Conservation (phyloP, 2,329 filamentous ascomycete genomes). For the Claviceps africana region DNA sequence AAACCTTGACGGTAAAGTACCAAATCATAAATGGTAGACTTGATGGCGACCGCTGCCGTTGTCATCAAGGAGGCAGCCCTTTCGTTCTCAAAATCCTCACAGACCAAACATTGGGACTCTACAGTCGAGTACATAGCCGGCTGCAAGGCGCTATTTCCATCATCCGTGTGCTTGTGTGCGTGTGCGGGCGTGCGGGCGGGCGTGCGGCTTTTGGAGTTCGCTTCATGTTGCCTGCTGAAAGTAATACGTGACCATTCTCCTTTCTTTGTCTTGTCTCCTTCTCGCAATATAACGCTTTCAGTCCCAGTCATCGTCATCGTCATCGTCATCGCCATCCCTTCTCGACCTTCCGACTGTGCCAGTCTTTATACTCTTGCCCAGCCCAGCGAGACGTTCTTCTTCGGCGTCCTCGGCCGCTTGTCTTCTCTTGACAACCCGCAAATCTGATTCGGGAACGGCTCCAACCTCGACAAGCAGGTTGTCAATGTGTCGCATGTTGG, state of each 20-base stretch:
- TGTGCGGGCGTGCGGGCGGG: background rate
- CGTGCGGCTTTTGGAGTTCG: background rate
- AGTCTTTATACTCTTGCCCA: constrained; percentile 34
- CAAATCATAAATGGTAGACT: background rate
- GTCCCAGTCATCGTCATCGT: constrained; percentile 39
- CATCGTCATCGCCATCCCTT: constrained; percentile 34
- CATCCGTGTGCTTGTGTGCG: background rate
- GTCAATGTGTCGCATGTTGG: constrained; percentile 63
- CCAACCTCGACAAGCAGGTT: constrained; percentile 69
- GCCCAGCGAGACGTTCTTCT: constrained; percentile 34
- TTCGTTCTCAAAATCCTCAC: background rate
- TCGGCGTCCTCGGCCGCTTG: constrained; percentile 46
- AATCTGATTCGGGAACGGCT: constrained; percentile 64
- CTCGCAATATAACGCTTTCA: constrained; percentile 22
- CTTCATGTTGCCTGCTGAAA: background rate
- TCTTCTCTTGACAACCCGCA: constrained; percentile 54
- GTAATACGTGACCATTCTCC: background rate
- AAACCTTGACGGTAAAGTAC: too few species aligned
- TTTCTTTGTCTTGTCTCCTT: background rate
- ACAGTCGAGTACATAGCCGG: background rate
- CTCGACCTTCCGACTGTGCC: constrained; percentile 33
- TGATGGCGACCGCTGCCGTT: background rate
- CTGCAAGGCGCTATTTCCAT: background rate
- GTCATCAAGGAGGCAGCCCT: background rate
- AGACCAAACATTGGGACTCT: background rate